Evolutionary conservation across 305 asterid species (phyloP).

Genomic region (Solanum hybrid): DNA sequence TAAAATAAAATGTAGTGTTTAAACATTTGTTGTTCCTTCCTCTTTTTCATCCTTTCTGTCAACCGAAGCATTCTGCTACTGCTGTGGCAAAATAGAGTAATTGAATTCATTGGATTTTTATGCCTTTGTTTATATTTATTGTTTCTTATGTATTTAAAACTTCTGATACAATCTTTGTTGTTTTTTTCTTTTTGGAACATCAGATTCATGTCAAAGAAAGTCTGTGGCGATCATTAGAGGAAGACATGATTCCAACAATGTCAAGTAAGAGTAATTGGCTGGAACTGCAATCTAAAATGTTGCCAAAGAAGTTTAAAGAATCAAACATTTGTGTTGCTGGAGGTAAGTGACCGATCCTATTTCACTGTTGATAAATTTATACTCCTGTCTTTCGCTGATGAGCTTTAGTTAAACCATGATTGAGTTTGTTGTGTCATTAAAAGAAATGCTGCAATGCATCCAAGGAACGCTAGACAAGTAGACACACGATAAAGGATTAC

Average conservation of each 20-base stretch:
- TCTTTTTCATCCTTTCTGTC: not conserved
- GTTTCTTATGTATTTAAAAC: not conserved
- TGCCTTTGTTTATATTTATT: not conserved
- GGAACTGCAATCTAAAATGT: slow-evolving; percentile 55
- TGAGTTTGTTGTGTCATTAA: not conserved
- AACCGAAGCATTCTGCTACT: not conserved
- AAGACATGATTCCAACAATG: slow-evolving; percentile 65
- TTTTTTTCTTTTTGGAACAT: slow-evolving; percentile 18
- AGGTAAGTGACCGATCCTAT: slow-evolving; percentile 41
- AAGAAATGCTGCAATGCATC: not conserved
- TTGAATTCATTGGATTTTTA: not conserved
- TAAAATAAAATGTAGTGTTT: not conserved
- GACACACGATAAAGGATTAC: not conserved
- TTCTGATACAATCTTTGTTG: not conserved
- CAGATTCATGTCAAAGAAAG: slow-evolving; percentile 71
- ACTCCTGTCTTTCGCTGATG: not conserved
- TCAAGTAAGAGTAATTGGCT: slow-evolving; percentile 83
- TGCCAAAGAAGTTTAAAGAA: slow-evolving; percentile 62
- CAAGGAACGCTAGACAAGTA: not conserved
- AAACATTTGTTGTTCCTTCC: not conserved
- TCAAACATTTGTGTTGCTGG: slow-evolving; percentile 94
- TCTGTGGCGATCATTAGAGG: slow-evolving; percentile 82
- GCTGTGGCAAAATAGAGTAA: not conserved
- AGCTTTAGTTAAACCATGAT: not conserved
- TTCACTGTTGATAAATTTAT: not conserved